These are phyloP conservation scores for Aphanomyces cochlioides DNA, from an alignment of 352 stramenopile genomes.

Conservation along the genomic window DNA sequence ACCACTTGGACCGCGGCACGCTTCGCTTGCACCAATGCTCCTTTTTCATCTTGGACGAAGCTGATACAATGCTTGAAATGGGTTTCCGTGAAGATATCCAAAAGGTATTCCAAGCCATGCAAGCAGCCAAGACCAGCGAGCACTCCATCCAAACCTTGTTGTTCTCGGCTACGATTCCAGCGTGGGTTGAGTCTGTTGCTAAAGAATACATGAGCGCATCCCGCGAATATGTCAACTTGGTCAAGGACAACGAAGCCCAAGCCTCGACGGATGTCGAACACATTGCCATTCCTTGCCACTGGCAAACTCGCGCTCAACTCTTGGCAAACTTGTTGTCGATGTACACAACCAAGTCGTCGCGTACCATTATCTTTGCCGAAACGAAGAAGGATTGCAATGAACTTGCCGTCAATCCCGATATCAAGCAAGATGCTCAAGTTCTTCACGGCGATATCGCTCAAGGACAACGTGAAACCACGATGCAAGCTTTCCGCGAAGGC, in stretches of 20 bases:
- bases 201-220: constrained; percentile 89
- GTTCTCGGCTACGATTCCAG: constrained; percentile 93
- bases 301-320: constrained; percentile 75
- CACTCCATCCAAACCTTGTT: constrained; percentile 81
- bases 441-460: constrained; percentile 97
- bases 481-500: constrained; percentile 95
- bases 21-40: constrained; percentile 83
- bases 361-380: constrained; percentile 93
- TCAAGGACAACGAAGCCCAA: constrained; percentile 86
- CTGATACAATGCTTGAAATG: constrained; percentile 96
- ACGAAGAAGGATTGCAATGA: constrained; percentile 96
- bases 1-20: constrained; percentile 91
- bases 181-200: constrained; percentile 89
- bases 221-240: constrained; percentile 88
- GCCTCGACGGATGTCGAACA: constrained; percentile 90
- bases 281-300: constrained; percentile 91
- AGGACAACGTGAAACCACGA: constrained; percentile 96
- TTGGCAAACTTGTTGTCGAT: constrained; percentile 73
- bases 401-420: constrained; percentile 82
- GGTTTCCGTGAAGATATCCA: constrained; percentile 94
- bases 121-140: constrained; percentile 55
- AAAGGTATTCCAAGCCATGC: constrained; percentile 87
- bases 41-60: constrained; percentile 93
- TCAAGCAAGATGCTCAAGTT: constrained; percentile 83
- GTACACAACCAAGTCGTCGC: constrained; percentile 83